Percentiles rank a stretch among this genome's conserved stretches.
These are phyloP conservation scores for Caryocar brasiliense DNA, from an alignment of 441 rosid genomes.

Conservation along the genomic window DNA sequence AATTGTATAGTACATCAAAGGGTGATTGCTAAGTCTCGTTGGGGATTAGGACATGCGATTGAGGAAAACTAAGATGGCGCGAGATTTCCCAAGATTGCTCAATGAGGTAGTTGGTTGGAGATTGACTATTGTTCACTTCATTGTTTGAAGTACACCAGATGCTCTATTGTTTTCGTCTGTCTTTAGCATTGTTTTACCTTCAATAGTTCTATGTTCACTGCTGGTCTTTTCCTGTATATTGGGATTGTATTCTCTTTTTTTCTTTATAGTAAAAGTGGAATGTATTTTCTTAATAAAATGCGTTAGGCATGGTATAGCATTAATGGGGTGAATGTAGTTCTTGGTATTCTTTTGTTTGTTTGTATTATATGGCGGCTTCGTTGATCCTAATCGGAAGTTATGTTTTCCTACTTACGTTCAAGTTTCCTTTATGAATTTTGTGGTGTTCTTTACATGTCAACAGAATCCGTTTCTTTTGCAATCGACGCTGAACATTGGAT, in stretches of 20 bases:
- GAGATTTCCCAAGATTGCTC: constrained; percentile 6
- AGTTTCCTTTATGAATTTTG: not conserved
- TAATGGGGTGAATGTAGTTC: not conserved
- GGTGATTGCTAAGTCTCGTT: not conserved
- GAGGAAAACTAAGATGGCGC: not conserved
- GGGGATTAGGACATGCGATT: not conserved
- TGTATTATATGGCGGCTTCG: not conserved
- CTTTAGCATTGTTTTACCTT: constrained; percentile 4
- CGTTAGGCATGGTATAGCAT: not conserved
- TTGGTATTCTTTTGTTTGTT: not conserved
- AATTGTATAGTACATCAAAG: constrained; percentile 19
- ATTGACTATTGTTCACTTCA: constrained; percentile 12
- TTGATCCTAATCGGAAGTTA: not conserved
- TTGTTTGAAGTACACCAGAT: constrained; percentile 1
- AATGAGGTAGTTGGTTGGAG: constrained; percentile 9
- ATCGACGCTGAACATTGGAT: no score
- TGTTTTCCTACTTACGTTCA: not conserved
- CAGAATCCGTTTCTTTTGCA: no score
- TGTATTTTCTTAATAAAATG: constrained; percentile 1
- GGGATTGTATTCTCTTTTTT: not conserved
- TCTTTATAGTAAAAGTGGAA: not conserved
- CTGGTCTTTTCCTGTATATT: constrained; percentile 8
- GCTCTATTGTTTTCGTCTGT: not conserved
- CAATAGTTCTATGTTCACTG: not conserved
- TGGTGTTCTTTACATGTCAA: not conserved